These are phyloP conservation scores for Kwoniella bestiolae DNA, from an alignment of 768 basidiomycete genomes.

Conservation along the genomic window DNA sequence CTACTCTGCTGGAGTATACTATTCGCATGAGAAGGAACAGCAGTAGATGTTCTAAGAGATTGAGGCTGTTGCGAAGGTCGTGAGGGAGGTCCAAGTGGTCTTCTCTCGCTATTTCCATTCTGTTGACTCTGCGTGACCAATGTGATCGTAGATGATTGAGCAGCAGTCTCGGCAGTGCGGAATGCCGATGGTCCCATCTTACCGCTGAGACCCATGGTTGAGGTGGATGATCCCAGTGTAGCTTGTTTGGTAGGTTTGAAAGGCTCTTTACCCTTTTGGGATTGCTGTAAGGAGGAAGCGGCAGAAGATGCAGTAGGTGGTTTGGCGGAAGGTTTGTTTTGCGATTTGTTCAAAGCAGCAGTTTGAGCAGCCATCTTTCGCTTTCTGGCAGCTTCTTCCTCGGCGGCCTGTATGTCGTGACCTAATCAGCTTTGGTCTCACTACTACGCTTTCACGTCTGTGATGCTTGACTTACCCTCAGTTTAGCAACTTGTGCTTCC, in stretches of 20 bases:
- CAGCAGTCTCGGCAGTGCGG: slow-evolving; percentile 34
- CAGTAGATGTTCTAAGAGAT: slow-evolving; percentile 23
- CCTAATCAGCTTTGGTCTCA: background rate
- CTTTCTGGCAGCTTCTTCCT: slow-evolving; percentile 43
- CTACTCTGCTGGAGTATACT: slow-evolving; percentile 39
- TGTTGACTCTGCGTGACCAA: slow-evolving; percentile 30
- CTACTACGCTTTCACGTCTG: background rate
- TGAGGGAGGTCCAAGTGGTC: slow-evolving; percentile 47
- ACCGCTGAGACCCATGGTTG: slow-evolving; percentile 10
- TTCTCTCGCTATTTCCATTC: slow-evolving; percentile 23
- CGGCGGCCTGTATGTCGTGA: slow-evolving; percentile 22
- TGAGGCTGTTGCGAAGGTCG: slow-evolving; percentile 37
- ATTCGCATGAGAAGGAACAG: slow-evolving; percentile 22
- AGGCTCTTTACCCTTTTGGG: slow-evolving; percentile 38
- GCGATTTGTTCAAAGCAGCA: slow-evolving; percentile 29
- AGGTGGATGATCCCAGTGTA: slow-evolving; percentile 5
- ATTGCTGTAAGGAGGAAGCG: slow-evolving; percentile 11
- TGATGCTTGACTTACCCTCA: slow-evolving; percentile 30
- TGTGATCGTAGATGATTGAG: slow-evolving; percentile 34
- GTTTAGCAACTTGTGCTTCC: slow-evolving; percentile 29
- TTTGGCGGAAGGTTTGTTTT: slow-evolving; percentile 9
- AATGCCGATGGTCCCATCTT: slow-evolving; percentile 47
- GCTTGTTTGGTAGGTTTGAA: slow-evolving; percentile 32
- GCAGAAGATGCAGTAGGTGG: background rate
- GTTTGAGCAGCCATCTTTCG: slow-evolving; percentile 37